phyloP scores from a whole-genome alignment of 2,329 filamentous ascomycete genomes.

The Trichoderma asperellum region DNA sequence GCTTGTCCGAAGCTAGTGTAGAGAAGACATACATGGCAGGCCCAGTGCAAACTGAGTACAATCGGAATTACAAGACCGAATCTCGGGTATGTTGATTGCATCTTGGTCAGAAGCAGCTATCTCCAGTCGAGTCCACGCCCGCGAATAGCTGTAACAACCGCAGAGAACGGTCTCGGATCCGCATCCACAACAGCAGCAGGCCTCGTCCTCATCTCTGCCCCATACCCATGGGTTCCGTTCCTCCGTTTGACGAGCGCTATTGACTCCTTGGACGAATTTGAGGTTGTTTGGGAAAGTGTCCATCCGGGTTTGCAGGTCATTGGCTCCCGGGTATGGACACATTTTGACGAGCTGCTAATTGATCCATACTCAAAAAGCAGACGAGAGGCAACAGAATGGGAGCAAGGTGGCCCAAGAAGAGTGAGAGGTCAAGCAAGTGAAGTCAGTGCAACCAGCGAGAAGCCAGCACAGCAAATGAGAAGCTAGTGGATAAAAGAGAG shows the following conservation, averaged over 20 bases:
- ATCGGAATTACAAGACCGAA: constrained; percentile 33
- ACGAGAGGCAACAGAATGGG: not conserved
- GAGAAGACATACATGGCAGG: constrained; percentile 36
- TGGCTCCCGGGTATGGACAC: not conserved
- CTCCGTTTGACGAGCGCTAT: not conserved
- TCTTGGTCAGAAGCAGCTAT: constrained; percentile 28
- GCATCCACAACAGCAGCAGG: not conserved
- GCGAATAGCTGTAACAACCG: constrained; percentile 38
- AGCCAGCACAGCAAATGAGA: not conserved
- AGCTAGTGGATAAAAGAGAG: not conserved
- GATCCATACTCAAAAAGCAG: constrained; percentile 11
- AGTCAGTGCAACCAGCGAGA: not conserved
- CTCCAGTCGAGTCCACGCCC: constrained; percentile 35
- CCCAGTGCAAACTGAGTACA: constrained; percentile 36
- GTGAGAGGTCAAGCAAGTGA: not conserved
- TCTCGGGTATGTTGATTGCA: constrained; percentile 33
- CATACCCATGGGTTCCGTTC: not conserved
- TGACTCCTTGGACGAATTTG: not conserved
- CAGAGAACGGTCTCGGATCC: constrained; percentile 30
- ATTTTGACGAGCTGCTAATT: not conserved
- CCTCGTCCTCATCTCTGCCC: not conserved
- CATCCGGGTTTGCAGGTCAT: not conserved
- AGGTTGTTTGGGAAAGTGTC: not conserved
- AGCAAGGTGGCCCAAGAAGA: not conserved
- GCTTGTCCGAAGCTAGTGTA: not conserved